Conservation (phyloP, 106 monocot genomes). For the Dioscorea zingiberensis region DNA sequence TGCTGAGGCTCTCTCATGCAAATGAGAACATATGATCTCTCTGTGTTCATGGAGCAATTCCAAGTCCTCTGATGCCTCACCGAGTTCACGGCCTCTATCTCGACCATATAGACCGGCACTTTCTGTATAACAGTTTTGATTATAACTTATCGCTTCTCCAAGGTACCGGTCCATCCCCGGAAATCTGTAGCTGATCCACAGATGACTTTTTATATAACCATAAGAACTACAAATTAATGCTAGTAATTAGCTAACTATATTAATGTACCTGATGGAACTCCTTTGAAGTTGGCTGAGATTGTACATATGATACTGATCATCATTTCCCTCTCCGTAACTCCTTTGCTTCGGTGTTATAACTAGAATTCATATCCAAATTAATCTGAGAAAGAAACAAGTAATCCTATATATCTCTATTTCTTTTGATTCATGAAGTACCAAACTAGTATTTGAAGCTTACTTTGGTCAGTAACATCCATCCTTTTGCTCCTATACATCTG, state of each 20-base stretch:
- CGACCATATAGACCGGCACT: too few relatives aligned
- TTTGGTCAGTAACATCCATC: constrained; percentile 30
- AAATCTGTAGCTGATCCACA: too few relatives aligned
- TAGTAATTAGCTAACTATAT: neutral
- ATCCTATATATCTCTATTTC: neutral
- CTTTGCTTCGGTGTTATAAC: neutral
- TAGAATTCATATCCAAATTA: neutral
- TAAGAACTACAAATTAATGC: neutral
- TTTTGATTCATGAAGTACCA: neutral
- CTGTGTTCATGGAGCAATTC: neutral
- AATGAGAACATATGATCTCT: too few relatives aligned
- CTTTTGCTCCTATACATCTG: constrained; percentile 56
- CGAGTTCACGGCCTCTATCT: neutral
- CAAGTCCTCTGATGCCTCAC: neutral
- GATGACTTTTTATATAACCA: neutral
- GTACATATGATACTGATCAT: neutral
- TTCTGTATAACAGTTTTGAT: too few relatives aligned
- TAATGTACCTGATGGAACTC: neutral
- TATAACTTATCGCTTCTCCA: too few relatives aligned
- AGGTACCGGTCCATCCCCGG: too few relatives aligned
- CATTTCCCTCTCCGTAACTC: neutral
- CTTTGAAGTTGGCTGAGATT: neutral
- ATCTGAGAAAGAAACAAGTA: neutral
- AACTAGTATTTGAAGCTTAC: neutral
- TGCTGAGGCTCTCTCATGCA: too few relatives aligned